Evolutionary conservation across 805 yeast genomes (phyloP).

Genomic region (Kurtzmaniella cleridarum): DNA sequence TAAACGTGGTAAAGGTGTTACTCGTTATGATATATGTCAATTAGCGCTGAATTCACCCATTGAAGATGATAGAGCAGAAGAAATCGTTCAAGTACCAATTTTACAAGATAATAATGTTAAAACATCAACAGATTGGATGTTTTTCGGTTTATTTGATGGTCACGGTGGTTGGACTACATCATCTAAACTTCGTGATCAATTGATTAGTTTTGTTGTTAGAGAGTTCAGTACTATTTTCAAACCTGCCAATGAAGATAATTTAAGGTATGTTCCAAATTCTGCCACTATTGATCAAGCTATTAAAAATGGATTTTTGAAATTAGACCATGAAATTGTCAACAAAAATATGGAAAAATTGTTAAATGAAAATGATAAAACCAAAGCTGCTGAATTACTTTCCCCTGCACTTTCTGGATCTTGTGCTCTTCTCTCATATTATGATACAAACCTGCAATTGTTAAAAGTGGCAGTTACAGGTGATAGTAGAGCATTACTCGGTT

Average conservation of each 20-base stretch:
- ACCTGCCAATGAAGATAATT: conserved; percentile 45
- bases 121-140: conserved; percentile 72
- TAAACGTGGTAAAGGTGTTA: conserved; percentile 80
- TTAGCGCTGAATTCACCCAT: conserved; percentile 88
- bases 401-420: conserved; percentile 97
- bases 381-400: conserved; percentile 68
- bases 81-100: conserved; percentile 69
- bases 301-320: conserved; percentile 68
- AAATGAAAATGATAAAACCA: conserved; percentile 59
- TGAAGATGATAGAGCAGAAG: conserved; percentile 90
- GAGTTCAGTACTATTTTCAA: conserved; percentile 66
- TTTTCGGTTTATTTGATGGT: conserved; percentile 95
- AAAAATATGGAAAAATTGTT: conserved; percentile 67
- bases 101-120: conserved; percentile 51
- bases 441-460: conserved; percentile 62
- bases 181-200: conserved; percentile 72
- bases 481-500: conserved; percentile 85
- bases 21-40: conserved; percentile 85
- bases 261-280: conserved; percentile 59
- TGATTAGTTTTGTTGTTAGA: conserved; percentile 69
- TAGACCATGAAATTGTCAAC: conserved; percentile 84
- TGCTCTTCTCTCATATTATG: conserved; percentile 82
- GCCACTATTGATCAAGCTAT: conserved; percentile 76
- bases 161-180: conserved; percentile 96
- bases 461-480: conserved; percentile 96